Percentiles rank a stretch among this genome's conserved stretches.
Evolutionary conservation across 208 protist species (phyloP).

Genomic region (Leishmania amazonensis): DNA sequence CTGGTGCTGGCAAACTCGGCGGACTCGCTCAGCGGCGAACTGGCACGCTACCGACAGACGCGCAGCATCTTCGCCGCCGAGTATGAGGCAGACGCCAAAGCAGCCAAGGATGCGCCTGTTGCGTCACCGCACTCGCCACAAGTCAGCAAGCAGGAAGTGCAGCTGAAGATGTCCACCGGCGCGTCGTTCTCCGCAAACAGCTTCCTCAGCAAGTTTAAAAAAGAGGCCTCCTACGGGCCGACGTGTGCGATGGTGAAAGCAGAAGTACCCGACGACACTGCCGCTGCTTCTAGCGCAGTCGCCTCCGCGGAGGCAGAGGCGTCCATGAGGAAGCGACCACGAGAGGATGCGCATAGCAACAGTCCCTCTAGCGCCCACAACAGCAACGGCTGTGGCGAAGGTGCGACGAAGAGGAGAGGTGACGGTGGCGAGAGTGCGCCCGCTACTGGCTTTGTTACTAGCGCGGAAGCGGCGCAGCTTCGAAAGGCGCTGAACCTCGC

Average conservation of each 20-base stretch:
- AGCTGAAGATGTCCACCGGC: not conserved
- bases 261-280: not conserved
- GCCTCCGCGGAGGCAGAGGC: not conserved
- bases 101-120: not conserved
- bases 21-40: conserved; percentile 31
- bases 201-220: conserved; percentile 45
- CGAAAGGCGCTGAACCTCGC: conserved; percentile 63
- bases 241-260: not conserved
- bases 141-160: conserved; percentile 1
- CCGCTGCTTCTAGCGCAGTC: not conserved
- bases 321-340: conserved; percentile 5
- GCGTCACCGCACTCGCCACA: not conserved
- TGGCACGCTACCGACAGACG: conserved; percentile 53
- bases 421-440: not conserved
- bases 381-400: not conserved
- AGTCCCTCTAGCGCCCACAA: not conserved
- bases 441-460: conserved; percentile 64
- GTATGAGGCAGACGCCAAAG: conserved; percentile 22
- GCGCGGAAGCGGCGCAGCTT: conserved; percentile 50
- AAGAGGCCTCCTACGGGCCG: conserved; percentile 3
- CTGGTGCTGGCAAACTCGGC: conserved; percentile 41
- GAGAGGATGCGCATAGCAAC: conserved; percentile 1
- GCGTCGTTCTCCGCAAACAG: not conserved
- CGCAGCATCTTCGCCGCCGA: conserved; percentile 78
- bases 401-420: not conserved